phyloP scores from a whole-genome alignment of 495 filamentous ascomycete species.

The Darksidea phi region DNA sequence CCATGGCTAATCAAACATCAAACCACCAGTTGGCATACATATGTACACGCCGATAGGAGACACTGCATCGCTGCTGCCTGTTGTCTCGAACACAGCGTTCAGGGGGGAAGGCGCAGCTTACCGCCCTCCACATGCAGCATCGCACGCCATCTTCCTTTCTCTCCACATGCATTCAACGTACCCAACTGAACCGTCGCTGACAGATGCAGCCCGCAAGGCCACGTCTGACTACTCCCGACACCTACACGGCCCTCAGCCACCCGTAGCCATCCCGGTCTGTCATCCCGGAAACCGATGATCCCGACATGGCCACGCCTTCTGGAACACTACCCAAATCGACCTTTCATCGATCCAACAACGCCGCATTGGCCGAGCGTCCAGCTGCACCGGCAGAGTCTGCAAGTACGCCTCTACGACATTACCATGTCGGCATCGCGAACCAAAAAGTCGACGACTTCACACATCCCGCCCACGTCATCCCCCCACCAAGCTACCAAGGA shows the following conservation, averaged over 20 bases:
- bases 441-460: not conserved
- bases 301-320: slow-evolving; percentile 30
- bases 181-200: slow-evolving; percentile 1
- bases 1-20: too few species aligned
- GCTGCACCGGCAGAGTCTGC: not conserved
- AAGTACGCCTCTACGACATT: slow-evolving; percentile 4
- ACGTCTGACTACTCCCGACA: not conserved
- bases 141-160: not conserved
- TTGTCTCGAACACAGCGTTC: too few species aligned
- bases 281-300: slow-evolving; percentile 4
- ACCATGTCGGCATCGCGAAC: not conserved
- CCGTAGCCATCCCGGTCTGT: slow-evolving; percentile 14
- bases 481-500: slow-evolving; percentile 12
- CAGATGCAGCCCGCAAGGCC: not conserved
- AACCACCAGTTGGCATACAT: too few species aligned
- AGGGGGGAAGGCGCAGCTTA: too few species aligned
- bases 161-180: not conserved
- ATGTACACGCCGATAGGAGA: too few species aligned
- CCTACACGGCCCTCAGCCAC: slow-evolving; percentile 5
- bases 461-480: slow-evolving; percentile 13
- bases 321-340: slow-evolving; percentile 28
- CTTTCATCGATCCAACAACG: slow-evolving; percentile 12
- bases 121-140: too few species aligned
- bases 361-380: slow-evolving; percentile 3
- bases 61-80: too few species aligned